phyloP scores from a whole-genome alignment of 2,329 filamentous ascomycete genomes.

The Verticillium tricorpus region DNA sequence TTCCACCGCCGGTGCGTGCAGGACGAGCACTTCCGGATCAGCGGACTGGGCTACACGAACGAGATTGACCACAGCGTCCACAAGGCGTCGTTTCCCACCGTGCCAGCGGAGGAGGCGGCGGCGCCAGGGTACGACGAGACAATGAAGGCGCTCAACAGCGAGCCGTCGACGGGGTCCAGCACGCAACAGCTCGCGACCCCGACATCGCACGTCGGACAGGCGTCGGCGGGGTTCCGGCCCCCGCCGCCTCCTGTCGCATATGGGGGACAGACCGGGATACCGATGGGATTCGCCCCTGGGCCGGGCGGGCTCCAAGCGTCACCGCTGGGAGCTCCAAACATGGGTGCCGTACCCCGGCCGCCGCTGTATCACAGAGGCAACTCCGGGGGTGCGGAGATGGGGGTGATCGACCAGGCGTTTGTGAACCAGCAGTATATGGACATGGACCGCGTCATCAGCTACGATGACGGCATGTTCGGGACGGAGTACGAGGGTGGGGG shows the following conservation, averaged over 20 bases:
- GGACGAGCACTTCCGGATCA: constrained; percentile 8
- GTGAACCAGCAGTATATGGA: constrained; percentile 15
- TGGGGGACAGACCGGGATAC: not conserved
- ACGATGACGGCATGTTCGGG: constrained; percentile 17
- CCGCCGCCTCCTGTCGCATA: not conserved
- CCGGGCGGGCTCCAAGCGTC: not conserved
- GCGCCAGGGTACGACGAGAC: not conserved
- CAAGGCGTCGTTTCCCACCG: not conserved
- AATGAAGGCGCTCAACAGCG: not conserved
- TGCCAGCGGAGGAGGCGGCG: not conserved
- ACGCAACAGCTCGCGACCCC: not conserved
- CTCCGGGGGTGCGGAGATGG: constrained; percentile 12
- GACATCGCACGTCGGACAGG: not conserved
- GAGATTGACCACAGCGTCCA: constrained; percentile 5
- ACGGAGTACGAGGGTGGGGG: constrained; percentile 10
- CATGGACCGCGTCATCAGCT: constrained; percentile 18
- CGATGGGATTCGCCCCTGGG: not conserved
- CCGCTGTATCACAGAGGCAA: constrained; percentile 2
- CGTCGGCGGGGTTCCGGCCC: not conserved
- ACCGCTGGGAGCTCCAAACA: not conserved
- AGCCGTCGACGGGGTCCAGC: not conserved
- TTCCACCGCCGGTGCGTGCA: constrained; percentile 9
- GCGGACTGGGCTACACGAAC: constrained; percentile 4
- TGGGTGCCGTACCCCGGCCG: not conserved
- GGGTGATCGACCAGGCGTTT: constrained; percentile 14